Base-by-base conservation (phyloP, 2,329 filamentous ascomycete species). In the Colletotrichum agaves region DNA sequence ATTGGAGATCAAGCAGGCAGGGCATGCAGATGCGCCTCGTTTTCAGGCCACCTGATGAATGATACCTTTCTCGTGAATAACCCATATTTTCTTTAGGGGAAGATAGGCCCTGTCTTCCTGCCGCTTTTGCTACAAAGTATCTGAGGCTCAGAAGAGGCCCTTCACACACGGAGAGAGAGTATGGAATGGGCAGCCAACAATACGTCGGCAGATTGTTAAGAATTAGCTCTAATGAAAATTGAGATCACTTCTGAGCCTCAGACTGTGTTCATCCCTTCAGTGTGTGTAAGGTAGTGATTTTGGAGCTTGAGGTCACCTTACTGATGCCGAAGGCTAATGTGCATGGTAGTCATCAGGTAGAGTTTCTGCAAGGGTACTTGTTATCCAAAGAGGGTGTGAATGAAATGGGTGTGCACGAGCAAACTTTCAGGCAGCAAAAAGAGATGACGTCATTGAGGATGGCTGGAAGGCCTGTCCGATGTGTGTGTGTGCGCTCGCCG, bases 151-250 rank as follows among this genome's bases (percentile, higher is more conserved):
- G 33, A n/a, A 53, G 46, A 60, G 61, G 64, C 61, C 58, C 27
- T 39, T 19, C 55, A n/a, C 65, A 59, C 53, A 52, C 8, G 27
- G 27, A 37, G 46, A 39, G 47, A 41, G 44, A 49, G 41, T 43
- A 57, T 62, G 52, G 56, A 69, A 47, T 47, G 67, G 57, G 59
- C 52, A 63, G 39, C 21, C 58, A 67, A 63, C 53, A 63, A 53
- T 69, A 59, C 63, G 52, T 69, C 37, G 64, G 58, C 67, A 69
- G 58, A 69, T 69, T 69, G 63, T 68, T 69, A 68, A n/a, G 53
- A 63, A 64, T 41, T 49, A 69, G 58, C 60, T 64, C 59, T 46
- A 58, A 44, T 65, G 33, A 50, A 35, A 60, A 63, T 13, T 23
- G 23, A 39, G 47, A 63, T 43, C n/a, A 60, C 53, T 33, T 41